These are phyloP conservation scores for Fusarium oxysporum DNA, from an alignment of 2,329 filamentous ascomycete genomes.

Conservation along the genomic window DNA sequence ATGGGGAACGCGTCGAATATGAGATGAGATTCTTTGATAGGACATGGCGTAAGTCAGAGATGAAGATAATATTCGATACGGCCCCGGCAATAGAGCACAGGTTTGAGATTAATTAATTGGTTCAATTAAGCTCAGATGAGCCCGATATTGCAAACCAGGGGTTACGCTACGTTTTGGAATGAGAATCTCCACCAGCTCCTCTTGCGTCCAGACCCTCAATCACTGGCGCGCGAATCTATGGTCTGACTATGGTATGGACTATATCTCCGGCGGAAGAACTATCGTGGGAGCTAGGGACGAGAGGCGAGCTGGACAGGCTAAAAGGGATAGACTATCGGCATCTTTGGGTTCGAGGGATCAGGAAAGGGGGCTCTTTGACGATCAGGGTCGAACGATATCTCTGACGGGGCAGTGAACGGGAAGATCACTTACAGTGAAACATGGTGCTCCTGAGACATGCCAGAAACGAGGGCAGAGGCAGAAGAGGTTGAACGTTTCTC, in stretches of 20 bases:
- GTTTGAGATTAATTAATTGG: constrained; percentile 35
- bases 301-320: constrained; percentile 16
- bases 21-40: constrained; percentile 22
- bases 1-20: constrained; percentile 8
- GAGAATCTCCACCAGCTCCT: constrained; percentile 3
- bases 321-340: background rate
- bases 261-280: constrained; percentile 21
- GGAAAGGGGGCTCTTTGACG: constrained; percentile 18
- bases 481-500: constrained; percentile 12
- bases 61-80: constrained; percentile 6
- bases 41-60: background rate
- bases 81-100: background rate
- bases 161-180: constrained; percentile 26
- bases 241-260: constrained; percentile 17
- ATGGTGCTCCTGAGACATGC: constrained; percentile 27
- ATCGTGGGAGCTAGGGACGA: constrained; percentile 4
- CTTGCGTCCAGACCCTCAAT: background rate
- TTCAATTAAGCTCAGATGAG: constrained; percentile 34
- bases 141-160: constrained; percentile 28
- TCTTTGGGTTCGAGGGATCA: constrained; percentile 9
- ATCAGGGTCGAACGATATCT: constrained; percentile 20
- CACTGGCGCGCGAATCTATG: constrained; percentile 15
- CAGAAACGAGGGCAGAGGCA: background rate
- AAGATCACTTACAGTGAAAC: constrained; percentile 26
- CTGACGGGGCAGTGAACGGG: constrained; percentile 15